Conservation (phyloP, 148 eudicot genomes). For the Bassia scoparia region DNA sequence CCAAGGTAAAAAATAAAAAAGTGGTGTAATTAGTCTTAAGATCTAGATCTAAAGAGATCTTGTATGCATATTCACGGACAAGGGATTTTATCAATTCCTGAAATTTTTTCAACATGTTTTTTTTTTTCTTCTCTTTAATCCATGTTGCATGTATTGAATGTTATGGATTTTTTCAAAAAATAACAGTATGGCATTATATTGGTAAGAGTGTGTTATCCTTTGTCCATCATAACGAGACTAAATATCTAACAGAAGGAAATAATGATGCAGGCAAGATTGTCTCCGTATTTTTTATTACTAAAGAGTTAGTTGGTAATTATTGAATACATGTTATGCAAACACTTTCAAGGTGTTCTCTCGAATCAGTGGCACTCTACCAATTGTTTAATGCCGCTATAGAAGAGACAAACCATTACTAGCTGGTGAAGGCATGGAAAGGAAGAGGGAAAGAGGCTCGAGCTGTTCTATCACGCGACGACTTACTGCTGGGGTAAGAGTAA, state of each 20-base stretch:
- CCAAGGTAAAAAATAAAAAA: slow-evolving; percentile 59
- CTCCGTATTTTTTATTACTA: too few species aligned
- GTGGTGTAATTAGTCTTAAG: background rate
- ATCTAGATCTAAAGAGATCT: too few species aligned
- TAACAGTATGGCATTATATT: too few species aligned
- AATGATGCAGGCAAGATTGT: too few species aligned
- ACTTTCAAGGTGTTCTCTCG: slow-evolving; percentile 2
- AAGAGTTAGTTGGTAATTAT: too few species aligned
- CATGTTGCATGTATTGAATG: slow-evolving; percentile 57
- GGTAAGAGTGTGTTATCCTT: too few species aligned
- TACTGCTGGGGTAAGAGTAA: slow-evolving; percentile 72
- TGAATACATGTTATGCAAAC: slow-evolving; percentile 4
- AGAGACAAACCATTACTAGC: slow-evolving; percentile 78
- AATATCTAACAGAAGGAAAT: too few species aligned
- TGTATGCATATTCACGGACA: too few species aligned
- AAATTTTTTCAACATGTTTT: background rate
- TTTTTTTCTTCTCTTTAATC: background rate
- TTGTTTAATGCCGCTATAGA: slow-evolving; percentile 66
- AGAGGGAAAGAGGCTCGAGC: slow-evolving; percentile 99
- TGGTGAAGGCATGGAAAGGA: slow-evolving; percentile 96
- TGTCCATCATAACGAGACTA: too few species aligned
- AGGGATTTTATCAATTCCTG: background rate
- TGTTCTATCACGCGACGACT: slow-evolving; percentile 91
- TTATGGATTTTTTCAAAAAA: too few species aligned
- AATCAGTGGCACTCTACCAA: slow-evolving; percentile 5